Percentiles rank a stretch among this genome's conserved stretches.
Evolutionary conservation across 495 filamentous ascomycete species (phyloP).

Genomic region (Daldinia bambusicola): DNA sequence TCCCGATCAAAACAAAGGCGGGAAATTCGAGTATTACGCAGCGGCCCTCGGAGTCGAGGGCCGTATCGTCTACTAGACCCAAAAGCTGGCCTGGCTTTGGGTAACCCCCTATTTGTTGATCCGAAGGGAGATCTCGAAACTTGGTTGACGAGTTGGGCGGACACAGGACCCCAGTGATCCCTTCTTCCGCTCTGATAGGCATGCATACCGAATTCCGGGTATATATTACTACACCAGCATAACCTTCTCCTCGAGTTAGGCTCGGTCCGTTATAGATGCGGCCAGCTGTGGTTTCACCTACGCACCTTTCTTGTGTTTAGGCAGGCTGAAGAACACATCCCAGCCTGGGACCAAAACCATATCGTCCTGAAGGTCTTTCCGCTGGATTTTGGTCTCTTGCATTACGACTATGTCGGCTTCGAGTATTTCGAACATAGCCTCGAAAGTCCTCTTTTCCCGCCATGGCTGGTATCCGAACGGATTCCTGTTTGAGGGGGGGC

Average conservation of each 20-base stretch:
- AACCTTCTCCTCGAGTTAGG: slow-evolving; percentile 66
- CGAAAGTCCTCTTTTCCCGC: slow-evolving; percentile 85
- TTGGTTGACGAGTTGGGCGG: slow-evolving; percentile 78
- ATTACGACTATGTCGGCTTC: slow-evolving; percentile 94
- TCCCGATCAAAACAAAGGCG: slow-evolving; percentile 90
- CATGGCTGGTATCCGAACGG: slow-evolving; percentile 97
- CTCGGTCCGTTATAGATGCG: not conserved
- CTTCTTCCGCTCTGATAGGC: slow-evolving; percentile 93
- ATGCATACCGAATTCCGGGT: slow-evolving; percentile 88
- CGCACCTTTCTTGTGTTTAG: slow-evolving; percentile 89
- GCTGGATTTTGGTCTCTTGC: slow-evolving; percentile 96
- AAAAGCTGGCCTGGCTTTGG: slow-evolving; percentile 73
- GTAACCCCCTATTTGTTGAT: slow-evolving; percentile 94
- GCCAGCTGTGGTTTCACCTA: slow-evolving; percentile 2
- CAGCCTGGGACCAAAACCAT: slow-evolving; percentile 96
- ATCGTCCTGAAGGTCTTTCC: slow-evolving; percentile 91
- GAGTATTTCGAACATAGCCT: slow-evolving; percentile 94
- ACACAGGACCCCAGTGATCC: slow-evolving; percentile 82
- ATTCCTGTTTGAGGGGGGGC: slow-evolving; percentile 65
- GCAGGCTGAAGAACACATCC: slow-evolving; percentile 96
- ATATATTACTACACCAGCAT: slow-evolving; percentile 95
- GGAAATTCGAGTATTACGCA: slow-evolving; percentile 95
- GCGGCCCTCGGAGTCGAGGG: slow-evolving; percentile 89
- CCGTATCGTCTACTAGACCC: slow-evolving; percentile 70
- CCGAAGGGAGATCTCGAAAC: slow-evolving; percentile 78